Evolutionary conservation across 352 stramenopile species (phyloP).

Genomic region (Pythium vanterpoolii): DNA sequence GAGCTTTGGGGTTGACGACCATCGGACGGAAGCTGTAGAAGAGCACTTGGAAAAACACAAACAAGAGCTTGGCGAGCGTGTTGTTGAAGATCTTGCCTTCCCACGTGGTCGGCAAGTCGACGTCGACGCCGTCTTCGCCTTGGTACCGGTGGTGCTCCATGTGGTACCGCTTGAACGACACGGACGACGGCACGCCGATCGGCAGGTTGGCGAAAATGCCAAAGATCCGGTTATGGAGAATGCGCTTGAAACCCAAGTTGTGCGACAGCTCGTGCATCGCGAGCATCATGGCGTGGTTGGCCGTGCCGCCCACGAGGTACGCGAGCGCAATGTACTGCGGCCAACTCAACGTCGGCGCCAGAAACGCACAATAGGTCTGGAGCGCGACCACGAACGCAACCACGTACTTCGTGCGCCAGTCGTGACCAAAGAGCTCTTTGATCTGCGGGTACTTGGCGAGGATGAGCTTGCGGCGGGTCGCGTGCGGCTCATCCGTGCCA

Average conservation of each 20-base stretch:
- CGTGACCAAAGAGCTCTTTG: conserved; percentile 87
- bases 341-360: conserved; percentile 66
- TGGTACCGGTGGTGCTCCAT: conserved; percentile 97
- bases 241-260: conserved; percentile 94
- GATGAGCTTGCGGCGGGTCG: conserved; percentile 79
- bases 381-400: conserved; percentile 63
- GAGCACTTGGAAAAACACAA: conserved; percentile 89
- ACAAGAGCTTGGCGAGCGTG: conserved; percentile 90
- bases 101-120: conserved; percentile 91
- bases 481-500: conserved; percentile 83
- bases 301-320: conserved; percentile 90
- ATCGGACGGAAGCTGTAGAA: conserved; percentile 94
- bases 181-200: conserved; percentile 88
- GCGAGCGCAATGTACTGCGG: conserved; percentile 46
- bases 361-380: conserved; percentile 80
- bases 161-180: conserved; percentile 97
- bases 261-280: conserved; percentile 96
- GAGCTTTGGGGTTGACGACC: conserved; percentile 90
- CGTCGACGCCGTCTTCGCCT: conserved; percentile 91
- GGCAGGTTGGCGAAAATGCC: conserved; percentile 93
- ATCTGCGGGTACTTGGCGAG: conserved; percentile 88
- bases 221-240: conserved; percentile 88
- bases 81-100: conserved; percentile 91
- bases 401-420: conserved; percentile 87
- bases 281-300: conserved; percentile 95